These are phyloP conservation scores for Mycena sanguinolenta DNA, from an alignment of 768 basidiomycete genomes.

Conservation along the genomic window DNA sequence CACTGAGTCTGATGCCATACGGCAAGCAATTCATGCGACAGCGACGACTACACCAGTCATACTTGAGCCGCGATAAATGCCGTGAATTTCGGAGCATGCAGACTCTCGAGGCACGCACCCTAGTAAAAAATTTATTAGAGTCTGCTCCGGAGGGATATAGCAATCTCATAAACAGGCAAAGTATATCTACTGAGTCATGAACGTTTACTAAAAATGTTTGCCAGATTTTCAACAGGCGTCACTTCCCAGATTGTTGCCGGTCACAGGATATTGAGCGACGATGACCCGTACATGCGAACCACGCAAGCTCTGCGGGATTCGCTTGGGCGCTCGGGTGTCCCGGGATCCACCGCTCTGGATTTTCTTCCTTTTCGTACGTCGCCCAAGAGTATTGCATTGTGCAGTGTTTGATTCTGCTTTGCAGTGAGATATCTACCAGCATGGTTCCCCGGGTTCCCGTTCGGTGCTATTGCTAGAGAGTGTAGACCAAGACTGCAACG, in stretches of 20 bases:
- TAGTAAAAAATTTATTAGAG: constrained; percentile 46
- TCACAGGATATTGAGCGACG: background rate
- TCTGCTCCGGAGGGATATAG: constrained; percentile 30
- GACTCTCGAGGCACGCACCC: constrained; percentile 47
- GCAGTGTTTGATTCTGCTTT: constrained; percentile 24
- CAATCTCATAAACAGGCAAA: constrained; percentile 9
- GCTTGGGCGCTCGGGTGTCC: background rate
- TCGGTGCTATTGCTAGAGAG: constrained; percentile 47
- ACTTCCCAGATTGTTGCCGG: background rate
- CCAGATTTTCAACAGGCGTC: background rate
- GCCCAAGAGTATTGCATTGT: background rate
- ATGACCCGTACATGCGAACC: background rate
- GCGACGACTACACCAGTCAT: constrained; percentile 29
- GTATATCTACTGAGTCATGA: no score
- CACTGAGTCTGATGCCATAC: constrained; percentile 40
- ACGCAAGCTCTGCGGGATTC: background rate
- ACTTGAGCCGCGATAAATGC: constrained; percentile 32
- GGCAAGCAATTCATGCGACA: constrained; percentile 41
- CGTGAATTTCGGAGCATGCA: constrained; percentile 43
- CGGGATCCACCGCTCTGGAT: background rate
- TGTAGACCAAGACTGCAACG: constrained; percentile 45
- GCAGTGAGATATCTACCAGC: constrained; percentile 54
- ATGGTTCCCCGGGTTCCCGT: constrained; percentile 39
- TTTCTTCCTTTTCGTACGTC: background rate
- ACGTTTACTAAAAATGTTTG: no score